Conservation (phyloP, 139 green algal genomes). For the Chlorella sp. region DNA sequence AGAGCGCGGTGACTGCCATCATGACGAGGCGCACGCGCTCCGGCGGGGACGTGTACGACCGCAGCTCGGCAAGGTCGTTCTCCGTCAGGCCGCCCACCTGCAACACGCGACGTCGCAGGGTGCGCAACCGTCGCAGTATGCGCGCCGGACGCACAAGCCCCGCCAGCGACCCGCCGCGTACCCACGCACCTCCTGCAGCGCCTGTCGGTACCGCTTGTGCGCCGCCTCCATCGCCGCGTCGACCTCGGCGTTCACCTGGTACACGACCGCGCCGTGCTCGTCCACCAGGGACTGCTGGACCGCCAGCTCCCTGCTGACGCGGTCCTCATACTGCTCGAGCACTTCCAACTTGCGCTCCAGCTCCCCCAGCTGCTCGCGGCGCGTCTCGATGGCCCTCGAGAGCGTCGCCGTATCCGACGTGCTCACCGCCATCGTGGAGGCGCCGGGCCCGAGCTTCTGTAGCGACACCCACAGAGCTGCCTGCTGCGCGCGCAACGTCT, state of each 20-base stretch:
- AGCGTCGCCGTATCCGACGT: neutral
- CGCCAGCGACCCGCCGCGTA: neutral
- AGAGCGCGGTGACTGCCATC: constrained; percentile 33
- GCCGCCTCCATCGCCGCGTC: constrained; percentile 10
- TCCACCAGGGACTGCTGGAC: constrained; percentile 19
- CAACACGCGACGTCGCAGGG: no score
- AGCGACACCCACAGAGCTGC: constrained; percentile 26
- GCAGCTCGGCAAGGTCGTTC: constrained; percentile 24
- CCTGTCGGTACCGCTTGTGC: constrained; percentile 11
- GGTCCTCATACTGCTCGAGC: neutral
- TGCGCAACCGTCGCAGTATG: no score
- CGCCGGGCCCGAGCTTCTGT: constrained; percentile 9
- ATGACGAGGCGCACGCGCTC: constrained; percentile 29
- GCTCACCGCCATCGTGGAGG: neutral
- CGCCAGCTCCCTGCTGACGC: neutral
- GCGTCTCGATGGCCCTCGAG: neutral
- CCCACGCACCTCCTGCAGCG: constrained; percentile 18
- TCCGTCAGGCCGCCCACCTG: constrained; percentile 22
- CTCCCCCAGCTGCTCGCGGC: neutral
- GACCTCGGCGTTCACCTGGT: constrained; percentile 18
- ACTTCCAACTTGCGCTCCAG: neutral
- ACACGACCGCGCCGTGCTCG: constrained; percentile 5
- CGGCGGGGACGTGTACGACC: constrained; percentile 25
- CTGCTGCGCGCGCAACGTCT: constrained; percentile 27
- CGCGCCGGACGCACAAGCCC: no score